These are phyloP conservation scores for Pezicula neosporulosa DNA, from an alignment of 2,329 filamentous ascomycete genomes.

Conservation along the genomic window DNA sequence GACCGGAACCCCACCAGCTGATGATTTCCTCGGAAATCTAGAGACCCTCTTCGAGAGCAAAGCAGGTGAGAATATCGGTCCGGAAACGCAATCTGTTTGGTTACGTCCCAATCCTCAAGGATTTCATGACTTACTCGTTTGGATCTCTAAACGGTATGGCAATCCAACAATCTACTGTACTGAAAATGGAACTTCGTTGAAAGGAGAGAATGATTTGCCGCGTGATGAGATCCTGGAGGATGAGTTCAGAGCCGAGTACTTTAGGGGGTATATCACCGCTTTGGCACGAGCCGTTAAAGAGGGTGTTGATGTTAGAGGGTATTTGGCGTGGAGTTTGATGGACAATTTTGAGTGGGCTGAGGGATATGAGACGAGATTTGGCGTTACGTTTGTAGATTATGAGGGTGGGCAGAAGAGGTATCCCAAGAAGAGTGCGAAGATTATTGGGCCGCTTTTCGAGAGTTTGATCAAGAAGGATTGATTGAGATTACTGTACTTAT, in stretches of 20 bases:
- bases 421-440: conserved; percentile 79
- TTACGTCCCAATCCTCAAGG: conserved; percentile 71
- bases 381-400: conserved; percentile 82
- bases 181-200: conserved; percentile 83
- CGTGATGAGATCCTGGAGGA: conserved; percentile 72
- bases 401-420: conserved; percentile 72
- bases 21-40: conserved; percentile 74
- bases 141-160: conserved; percentile 74
- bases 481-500: not conserved
- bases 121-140: conserved; percentile 73
- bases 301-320: conserved; percentile 74
- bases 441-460: conserved; percentile 68
- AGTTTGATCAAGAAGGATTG: conserved; percentile 61
- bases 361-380: conserved; percentile 83
- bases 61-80: conserved; percentile 69
- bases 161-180: conserved; percentile 81
- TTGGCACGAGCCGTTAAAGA: conserved; percentile 73
- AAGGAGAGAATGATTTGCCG: conserved; percentile 75
- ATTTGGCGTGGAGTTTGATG: conserved; percentile 85
- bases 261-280: conserved; percentile 70
- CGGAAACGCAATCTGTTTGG: conserved; percentile 81
- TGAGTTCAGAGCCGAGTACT: conserved; percentile 79
- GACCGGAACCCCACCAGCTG: conserved; percentile 51
- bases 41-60: conserved; percentile 71
- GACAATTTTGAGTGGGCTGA: conserved; percentile 63